Evolutionary conservation across 306 rosid species (phyloP).

Genomic region (Trifolium dubium): DNA sequence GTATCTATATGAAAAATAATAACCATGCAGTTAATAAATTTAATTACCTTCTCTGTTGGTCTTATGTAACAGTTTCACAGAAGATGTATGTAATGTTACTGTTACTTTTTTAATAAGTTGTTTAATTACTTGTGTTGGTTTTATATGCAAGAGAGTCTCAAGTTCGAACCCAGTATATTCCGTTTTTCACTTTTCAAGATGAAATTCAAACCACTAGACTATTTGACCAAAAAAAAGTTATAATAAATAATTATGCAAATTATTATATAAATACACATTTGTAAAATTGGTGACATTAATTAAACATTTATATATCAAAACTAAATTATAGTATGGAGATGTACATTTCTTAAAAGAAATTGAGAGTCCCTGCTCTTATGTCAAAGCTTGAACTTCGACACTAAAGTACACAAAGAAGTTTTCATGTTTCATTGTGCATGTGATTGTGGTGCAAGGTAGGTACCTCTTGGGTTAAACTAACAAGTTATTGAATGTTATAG

Average conservation of each 20-base stretch:
- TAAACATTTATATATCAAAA: too few species aligned
- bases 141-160: too few species aligned
- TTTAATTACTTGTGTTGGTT: too few species aligned
- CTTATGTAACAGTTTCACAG: not conserved
- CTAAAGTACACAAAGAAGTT: not conserved
- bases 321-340: too few species aligned
- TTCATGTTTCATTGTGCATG: not conserved
- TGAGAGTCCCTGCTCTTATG: not conserved
- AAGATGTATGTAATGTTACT: constrained; percentile 4
- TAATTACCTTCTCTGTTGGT: not conserved
- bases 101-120: not conserved
- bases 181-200: too few species aligned
- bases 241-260: too few species aligned
- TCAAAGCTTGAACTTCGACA: not conserved
- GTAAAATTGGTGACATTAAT: too few species aligned
- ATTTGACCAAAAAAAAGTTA: too few species aligned
- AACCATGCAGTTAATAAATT: not conserved
- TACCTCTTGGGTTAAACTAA: not conserved
- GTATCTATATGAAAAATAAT: not conserved
- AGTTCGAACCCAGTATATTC: too few species aligned
- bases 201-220: too few species aligned
- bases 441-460: not conserved
- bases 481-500: not conserved
- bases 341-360: too few species aligned
- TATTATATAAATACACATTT: too few species aligned